Conservation (phyloP, 805 yeast genomes). For the Zygoascus bituminiphila region DNA sequence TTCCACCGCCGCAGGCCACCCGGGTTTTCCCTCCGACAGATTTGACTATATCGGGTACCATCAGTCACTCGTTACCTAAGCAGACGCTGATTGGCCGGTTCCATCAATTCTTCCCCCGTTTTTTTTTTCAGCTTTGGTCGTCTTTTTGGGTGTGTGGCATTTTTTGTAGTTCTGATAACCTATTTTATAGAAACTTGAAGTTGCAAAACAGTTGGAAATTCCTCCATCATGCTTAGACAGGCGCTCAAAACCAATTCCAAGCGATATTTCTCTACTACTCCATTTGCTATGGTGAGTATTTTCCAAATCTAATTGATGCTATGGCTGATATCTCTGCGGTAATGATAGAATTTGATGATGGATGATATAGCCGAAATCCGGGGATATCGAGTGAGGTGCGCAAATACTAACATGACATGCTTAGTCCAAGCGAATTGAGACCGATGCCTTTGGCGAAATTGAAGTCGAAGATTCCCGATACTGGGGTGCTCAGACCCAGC, state of each 20-base stretch:
- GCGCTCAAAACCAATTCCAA: background rate
- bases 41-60: background rate
- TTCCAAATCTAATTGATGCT: too few relatives aligned
- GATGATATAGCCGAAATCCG: too few relatives aligned
- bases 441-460: conserved; percentile 96
- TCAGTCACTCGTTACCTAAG: background rate
- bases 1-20: background rate
- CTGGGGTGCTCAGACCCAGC: conserved; percentile 96
- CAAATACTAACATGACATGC: background rate
- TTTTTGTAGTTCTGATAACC: too few relatives aligned
- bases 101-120: background rate
- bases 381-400: too few relatives aligned
- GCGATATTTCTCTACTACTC: background rate
- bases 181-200: too few relatives aligned
- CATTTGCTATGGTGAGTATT: background rate
- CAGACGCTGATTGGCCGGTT: background rate
- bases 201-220: too few relatives aligned
- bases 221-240: background rate
- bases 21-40: background rate
- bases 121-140: background rate
- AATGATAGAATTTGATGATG: too few relatives aligned
- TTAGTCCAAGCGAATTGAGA: conserved; percentile 54
- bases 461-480: conserved; percentile 79
- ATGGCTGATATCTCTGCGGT: too few relatives aligned
- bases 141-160: too few relatives aligned